Base-by-base conservation (phyloP, 2,329 filamentous ascomycete genomes). In the Aspergillus sp. region DNA sequence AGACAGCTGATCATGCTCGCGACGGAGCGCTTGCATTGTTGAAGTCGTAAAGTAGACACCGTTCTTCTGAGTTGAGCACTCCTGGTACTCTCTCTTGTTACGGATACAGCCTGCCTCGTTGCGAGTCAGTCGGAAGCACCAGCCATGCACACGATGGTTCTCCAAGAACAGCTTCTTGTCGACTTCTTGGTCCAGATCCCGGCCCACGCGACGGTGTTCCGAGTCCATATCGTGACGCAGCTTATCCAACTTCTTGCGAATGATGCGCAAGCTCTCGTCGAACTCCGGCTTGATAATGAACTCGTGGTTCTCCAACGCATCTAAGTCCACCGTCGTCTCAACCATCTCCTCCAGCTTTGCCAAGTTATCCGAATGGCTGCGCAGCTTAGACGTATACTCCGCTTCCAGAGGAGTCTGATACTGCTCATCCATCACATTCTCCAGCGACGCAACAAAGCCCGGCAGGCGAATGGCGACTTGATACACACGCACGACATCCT, bases 261-360 rank as follows among this genome's bases (percentile, higher is more conserved):
- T 96, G n/a, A 91, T 87, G 17, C 90, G 87, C 39, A 99, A 82
- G 57, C 88, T 86, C 60, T 97, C 92, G 70, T 99, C 95, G 65
- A 97, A 99, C 72, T 99, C 95, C 0, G 96, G 91, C 78, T 98
- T 99, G 84, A 99, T 99, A 70, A 97, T 94, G 78, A 96, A 99
- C 73, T 99, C 95, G 72, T 99, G 95, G 66, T 95, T 92, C 70
- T 99, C 94, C 10, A 99, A 85, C 2, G 95, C 95, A 60, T 96
- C 91, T 0, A 99, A 85, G 71, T 99, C 95, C 13, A 99, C 93
- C 0, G 96, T 99, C 1, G 95, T 96, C 80, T 99, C 95, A 0
- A 99, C 95, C 92, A 99, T 97, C 73, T 99, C 95, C 71, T 94
- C 91, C 10, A 99, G 82, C 73, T 92, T 96, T 25, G 85, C 88